Percentiles rank a stretch among this genome's conserved stretches.
These are phyloP conservation scores for Arbutus unedo DNA, from an alignment of 148 eudicot genomes.

Conservation along the genomic window DNA sequence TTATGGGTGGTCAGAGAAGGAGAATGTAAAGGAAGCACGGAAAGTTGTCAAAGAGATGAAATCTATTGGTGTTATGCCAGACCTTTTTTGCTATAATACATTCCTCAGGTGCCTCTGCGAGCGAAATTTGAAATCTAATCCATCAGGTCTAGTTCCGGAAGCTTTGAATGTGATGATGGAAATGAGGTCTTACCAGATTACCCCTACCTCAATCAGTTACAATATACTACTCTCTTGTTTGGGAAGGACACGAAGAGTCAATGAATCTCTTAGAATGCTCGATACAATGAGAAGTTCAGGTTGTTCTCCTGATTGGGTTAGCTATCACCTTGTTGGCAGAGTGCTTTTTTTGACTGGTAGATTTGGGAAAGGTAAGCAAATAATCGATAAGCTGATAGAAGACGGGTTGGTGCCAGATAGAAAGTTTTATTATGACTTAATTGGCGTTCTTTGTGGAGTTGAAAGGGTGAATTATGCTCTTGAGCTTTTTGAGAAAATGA, in stretches of 20 bases:
- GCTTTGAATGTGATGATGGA: constrained; percentile 62
- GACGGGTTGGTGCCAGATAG: constrained; percentile 43
- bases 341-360: constrained; percentile 59
- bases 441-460: constrained; percentile 63
- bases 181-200: constrained; percentile 46
- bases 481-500: constrained; percentile 54
- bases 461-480: constrained; percentile 58
- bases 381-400: constrained; percentile 41
- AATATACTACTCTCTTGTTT: constrained; percentile 55
- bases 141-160: constrained; percentile 66
- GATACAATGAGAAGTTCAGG: constrained; percentile 45
- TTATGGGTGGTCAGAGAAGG: constrained; percentile 54
- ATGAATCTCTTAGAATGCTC: constrained; percentile 46
- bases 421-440: constrained; percentile 48
- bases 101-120: constrained; percentile 58
- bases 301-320: constrained; percentile 57
- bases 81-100: constrained; percentile 56
- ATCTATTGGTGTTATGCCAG: constrained; percentile 40
- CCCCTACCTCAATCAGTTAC: constrained; percentile 49
- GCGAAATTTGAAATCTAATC: constrained; percentile 44
- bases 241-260: constrained; percentile 50
- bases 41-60: constrained; percentile 54
- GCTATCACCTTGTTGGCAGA: constrained; percentile 52
- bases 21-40: constrained; percentile 56
- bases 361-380: constrained; percentile 63